These are phyloP conservation scores for Cytospora piceae DNA, from an alignment of 2,329 filamentous ascomycete species.

Conservation along the genomic window DNA sequence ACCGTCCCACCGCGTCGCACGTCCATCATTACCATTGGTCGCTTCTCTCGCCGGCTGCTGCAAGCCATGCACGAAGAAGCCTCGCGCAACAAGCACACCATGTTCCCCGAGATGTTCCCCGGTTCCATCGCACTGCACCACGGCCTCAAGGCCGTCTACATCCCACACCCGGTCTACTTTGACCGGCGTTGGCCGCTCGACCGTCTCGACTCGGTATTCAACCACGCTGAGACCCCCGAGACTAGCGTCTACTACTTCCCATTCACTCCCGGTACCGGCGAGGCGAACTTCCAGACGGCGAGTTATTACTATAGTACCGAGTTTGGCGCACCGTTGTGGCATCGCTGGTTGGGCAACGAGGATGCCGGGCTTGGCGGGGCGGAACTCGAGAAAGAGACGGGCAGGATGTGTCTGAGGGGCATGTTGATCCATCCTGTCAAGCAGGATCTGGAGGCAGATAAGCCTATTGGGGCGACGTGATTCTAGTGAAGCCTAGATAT, in stretches of 20 bases:
- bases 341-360: constrained; percentile 66
- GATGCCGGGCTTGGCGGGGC: constrained; percentile 59
- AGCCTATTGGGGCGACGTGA: constrained; percentile 29
- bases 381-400: constrained; percentile 41
- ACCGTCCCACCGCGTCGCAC: constrained; percentile 69
- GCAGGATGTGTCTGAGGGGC: constrained; percentile 66
- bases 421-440: constrained; percentile 71
- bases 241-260: constrained; percentile 47
- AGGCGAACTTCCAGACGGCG: constrained; percentile 58
- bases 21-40: constrained; percentile 78
- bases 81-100: constrained; percentile 69
- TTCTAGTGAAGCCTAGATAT: not conserved
- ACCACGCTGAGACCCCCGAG: constrained; percentile 58
- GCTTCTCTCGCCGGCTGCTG: constrained; percentile 73
- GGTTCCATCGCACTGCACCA: constrained; percentile 75
- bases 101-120: constrained; percentile 81
- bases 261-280: constrained; percentile 52
- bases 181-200: constrained; percentile 70
- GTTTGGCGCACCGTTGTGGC: constrained; percentile 61
- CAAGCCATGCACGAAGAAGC: constrained; percentile 80
- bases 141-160: constrained; percentile 77
- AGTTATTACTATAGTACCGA: constrained; percentile 66
- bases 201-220: constrained; percentile 62
- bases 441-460: constrained; percentile 34
- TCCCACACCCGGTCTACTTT: constrained; percentile 78